A percentile compares a stretch with the other conserved stretches of the same genome.
Evolutionary conservation across 768 basidiomycete genomes (phyloP).

Genomic region (Mycena maculata): DNA sequence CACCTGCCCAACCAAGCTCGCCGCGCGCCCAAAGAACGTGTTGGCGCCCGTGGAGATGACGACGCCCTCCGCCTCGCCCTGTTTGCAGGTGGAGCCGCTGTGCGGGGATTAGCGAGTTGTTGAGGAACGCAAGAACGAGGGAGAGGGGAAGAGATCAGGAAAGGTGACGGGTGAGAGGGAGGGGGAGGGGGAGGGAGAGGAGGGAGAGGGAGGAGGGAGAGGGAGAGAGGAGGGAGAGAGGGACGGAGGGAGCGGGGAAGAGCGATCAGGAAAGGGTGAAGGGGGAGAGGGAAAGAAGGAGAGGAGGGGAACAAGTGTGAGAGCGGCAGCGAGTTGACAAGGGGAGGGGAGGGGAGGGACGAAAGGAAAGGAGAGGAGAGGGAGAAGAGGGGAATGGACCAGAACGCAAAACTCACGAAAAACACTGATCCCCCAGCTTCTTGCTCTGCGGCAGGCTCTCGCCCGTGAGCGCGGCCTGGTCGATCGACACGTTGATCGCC

Average conservation of each 20-base stretch:
- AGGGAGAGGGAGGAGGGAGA: conserved; percentile 15
- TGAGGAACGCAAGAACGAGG: too few species aligned
- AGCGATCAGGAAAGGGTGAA: too few species aligned
- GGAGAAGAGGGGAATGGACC: neutral
- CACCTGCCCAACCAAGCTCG: conserved; percentile 90
- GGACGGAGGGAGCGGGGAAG: too few species aligned
- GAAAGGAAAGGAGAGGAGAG: conserved; percentile 6
- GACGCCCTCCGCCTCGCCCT: conserved; percentile 98
- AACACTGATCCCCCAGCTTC: conserved; percentile 95
- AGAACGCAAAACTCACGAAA: conserved; percentile 75
- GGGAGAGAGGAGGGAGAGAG: neutral
- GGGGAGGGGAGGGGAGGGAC: conserved; percentile 21
- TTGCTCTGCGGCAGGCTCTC: conserved; percentile 95
- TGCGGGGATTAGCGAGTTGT: neutral
- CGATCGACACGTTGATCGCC: conserved; percentile 97
- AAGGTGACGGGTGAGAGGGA: too few species aligned
- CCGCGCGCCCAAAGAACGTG: conserved; percentile 99
- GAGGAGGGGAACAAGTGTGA: too few species aligned
- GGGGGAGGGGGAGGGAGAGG: conserved; percentile 16
- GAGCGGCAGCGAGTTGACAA: too few species aligned
- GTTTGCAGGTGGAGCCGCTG: conserved; percentile 97
- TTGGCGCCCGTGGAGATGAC: conserved; percentile 98
- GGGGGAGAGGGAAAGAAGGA: too few species aligned
- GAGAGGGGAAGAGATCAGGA: conserved; percentile 14
- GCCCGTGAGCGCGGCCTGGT: conserved; percentile 97